Conservation (phyloP, 163 green algal species). For the Botryococcus braunii region DNA sequence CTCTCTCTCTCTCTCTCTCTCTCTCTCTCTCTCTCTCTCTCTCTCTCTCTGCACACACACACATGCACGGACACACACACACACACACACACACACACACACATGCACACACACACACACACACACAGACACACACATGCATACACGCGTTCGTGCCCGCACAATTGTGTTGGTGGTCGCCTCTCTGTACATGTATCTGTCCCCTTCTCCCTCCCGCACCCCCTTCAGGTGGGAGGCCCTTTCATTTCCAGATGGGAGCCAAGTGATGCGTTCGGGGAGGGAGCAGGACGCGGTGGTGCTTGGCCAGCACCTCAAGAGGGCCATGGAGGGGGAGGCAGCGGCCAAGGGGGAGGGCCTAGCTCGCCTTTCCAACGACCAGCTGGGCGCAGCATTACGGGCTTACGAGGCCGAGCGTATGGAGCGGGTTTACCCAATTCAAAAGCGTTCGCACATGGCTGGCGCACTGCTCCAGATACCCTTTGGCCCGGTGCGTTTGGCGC, state of each 20-base stretch:
- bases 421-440: constrained; percentile 46
- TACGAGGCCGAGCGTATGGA: constrained; percentile 41
- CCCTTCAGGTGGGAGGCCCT: neutral
- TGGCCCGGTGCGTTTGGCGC: constrained; percentile 21
- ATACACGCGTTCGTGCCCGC: neutral
- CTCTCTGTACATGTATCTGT: neutral
- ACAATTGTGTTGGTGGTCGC: neutral
- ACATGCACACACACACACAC: too few relatives aligned
- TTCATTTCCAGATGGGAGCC: neutral
- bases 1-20: too few relatives aligned
- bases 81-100: too few relatives aligned
- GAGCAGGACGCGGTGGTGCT: constrained; percentile 50
- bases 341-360: neutral
- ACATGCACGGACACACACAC: neutral
- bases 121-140: too few relatives aligned
- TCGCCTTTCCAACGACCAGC: neutral
- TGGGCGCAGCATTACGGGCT: constrained; percentile 27
- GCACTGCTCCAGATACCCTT: constrained; percentile 45
- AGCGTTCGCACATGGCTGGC: constrained; percentile 56
- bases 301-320: constrained; percentile 25
- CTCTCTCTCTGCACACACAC: neutral
- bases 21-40: too few relatives aligned
- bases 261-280: neutral
- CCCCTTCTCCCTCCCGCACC: neutral
- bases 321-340: neutral